Evolutionary conservation across 768 basidiomycete species (phyloP), one percentile per base, ranked within the genome.

Genomic region (Cystofilobasidium bisporidii): DNA sequence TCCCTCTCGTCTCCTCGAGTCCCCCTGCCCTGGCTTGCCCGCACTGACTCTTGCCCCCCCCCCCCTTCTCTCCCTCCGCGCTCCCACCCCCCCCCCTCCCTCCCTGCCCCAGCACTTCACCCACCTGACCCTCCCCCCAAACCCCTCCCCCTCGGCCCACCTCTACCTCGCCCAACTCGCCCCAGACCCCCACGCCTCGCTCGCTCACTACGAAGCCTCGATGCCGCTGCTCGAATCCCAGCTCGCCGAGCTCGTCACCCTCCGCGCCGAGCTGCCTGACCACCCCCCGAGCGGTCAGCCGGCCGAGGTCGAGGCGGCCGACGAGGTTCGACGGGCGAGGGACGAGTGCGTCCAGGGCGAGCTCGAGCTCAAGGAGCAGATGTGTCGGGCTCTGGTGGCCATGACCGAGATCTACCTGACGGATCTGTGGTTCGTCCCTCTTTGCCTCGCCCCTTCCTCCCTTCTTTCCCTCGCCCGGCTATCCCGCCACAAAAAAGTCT

Each of bases 391-490:
- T 8, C 33, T 64, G 17, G 68, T 69, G 2, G 68, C 63, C 8
- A 69, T 69, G 68, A 69, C 68, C 15, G 68, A 69, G 68, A 63
- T 69, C 30, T 69, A 69, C 33, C 45, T 69, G n/a, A 69, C 68
- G 20, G 68, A 69, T 58, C 59, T 69, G 12, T 69, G 68, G 68
- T 69, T 48, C 47, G 62, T 69, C 26, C 28, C n/a, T 41, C 18
- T 22, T 24, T 8, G 1, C 43, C 41, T 47, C 6, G n/a, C 4
- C 40, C 9, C 10, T 63, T 14, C n/a, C 18, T 3, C 22, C 9
- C 48, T 9, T 3, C 41, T 43, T 14, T 3, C 12, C 41, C 11
- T 9, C 61, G 4, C 30, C 38, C 10, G 4, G 40, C 61, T 40
- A 15, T 24, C 40, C 38, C 40, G 28, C 36, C 38, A n/a, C n/a